These are phyloP conservation scores for Podospora fimiseda DNA, from an alignment of 495 filamentous ascomycete genomes.

Conservation along the genomic window DNA sequence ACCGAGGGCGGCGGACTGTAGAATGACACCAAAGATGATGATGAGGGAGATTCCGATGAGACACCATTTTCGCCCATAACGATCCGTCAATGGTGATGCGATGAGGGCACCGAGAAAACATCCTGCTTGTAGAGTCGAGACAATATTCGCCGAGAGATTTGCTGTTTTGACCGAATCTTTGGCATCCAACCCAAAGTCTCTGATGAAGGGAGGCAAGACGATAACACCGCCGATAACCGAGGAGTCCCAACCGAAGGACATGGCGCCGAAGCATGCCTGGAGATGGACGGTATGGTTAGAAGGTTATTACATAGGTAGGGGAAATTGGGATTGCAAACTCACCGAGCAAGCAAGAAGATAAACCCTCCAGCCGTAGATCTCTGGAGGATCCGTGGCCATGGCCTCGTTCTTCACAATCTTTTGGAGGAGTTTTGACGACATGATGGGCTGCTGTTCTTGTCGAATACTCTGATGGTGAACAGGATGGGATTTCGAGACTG, in stretches of 20 bases:
- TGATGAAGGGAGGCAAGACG: conserved; percentile 43
- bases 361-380: conserved; percentile 76
- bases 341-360: conserved; percentile 64
- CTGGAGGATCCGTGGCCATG: conserved; percentile 63
- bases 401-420: conserved; percentile 73
- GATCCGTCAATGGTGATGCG: conserved; percentile 32
- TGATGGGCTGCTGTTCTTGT: conserved; percentile 14
- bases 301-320: no score
- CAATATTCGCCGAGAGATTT: conserved; percentile 42
- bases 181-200: conserved; percentile 29
- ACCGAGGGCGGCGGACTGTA: conserved; percentile 48
- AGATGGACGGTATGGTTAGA: not conserved
- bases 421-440: conserved; percentile 40
- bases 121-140: conserved; percentile 51
- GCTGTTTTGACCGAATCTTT: conserved; percentile 22
- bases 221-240: conserved; percentile 63
- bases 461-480: not conserved
- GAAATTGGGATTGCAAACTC: no score
- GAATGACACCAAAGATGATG: conserved; percentile 48
- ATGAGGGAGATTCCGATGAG: conserved; percentile 52
- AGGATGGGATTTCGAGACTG: no score
- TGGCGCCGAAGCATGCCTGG: conserved; percentile 69
- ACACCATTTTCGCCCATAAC: conserved; percentile 47
- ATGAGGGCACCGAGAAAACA: conserved; percentile 42
- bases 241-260: conserved; percentile 62